Percentiles rank a stretch among this genome's conserved stretches.
Evolutionary conservation across 169 alveolate genomes (phyloP).

Genomic region (Plasmodium sp.): DNA sequence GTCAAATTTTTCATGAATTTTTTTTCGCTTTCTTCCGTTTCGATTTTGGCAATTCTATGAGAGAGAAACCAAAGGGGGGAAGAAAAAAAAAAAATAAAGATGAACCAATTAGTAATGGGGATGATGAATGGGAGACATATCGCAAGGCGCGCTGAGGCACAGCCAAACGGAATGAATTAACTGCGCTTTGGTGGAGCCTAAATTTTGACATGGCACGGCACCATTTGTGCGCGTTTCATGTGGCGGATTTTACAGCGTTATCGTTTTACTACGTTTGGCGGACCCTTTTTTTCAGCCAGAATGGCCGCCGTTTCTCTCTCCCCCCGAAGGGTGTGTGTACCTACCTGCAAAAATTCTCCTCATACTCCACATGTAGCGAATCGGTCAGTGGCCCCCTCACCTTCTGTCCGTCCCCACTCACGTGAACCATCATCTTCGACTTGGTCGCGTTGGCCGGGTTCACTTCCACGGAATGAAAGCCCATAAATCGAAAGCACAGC

Average conservation of each 20-base stretch:
- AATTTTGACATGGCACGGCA: background rate
- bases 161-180: background rate
- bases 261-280: background rate
- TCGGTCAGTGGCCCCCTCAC: background rate
- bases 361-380: slow-evolving; percentile 43
- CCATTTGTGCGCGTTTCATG: background rate
- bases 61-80: background rate
- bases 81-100: background rate
- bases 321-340: background rate
- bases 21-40: slow-evolving; percentile 18
- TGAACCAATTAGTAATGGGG: background rate
- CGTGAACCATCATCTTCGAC: background rate
- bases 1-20: slow-evolving; percentile 18
- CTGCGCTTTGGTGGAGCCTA: background rate
- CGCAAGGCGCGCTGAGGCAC: background rate
- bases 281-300: background rate
- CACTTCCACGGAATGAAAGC: slow-evolving; percentile 14
- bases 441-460: background rate
- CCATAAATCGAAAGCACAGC: slow-evolving; percentile 44
- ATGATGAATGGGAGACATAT: background rate
- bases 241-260: background rate
- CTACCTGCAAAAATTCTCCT: slow-evolving; percentile 30
- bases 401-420: background rate
- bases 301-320: background rate
- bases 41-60: slow-evolving; percentile 31